Percentiles rank a stretch among this genome's conserved stretches.
Conservation (phyloP, 176 grass and related monocot species). For the Sorghum bicolor region DNA sequence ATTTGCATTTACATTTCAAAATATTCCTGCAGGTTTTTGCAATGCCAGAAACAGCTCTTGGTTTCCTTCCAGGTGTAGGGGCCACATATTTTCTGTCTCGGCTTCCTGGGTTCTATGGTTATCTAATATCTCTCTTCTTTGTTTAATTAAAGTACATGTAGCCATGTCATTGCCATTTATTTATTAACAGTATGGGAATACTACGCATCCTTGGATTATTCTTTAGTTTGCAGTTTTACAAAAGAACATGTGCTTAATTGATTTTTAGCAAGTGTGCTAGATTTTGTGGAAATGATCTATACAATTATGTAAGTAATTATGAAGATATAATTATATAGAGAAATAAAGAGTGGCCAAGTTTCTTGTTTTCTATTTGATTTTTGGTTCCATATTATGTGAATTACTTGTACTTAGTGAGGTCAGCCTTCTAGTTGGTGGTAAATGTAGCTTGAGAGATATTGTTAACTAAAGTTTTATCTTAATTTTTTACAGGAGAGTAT, state of each 20-base stretch:
- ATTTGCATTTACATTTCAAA: conserved; percentile 25
- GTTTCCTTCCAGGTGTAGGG: conserved; percentile 81
- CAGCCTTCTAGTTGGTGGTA: background rate
- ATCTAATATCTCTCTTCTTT: background rate
- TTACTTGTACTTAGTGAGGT: background rate
- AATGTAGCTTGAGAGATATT: background rate
- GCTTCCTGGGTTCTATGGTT: conserved; percentile 82
- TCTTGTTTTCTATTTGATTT: background rate
- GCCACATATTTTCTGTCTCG: conserved; percentile 89
- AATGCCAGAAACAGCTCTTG: conserved; percentile 91
- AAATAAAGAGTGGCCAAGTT: background rate
- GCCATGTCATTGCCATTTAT: background rate
- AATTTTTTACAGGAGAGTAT: conserved; percentile 75
- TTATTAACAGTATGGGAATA: background rate
- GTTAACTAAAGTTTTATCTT: conserved; percentile 17
- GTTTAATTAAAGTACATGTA: background rate
- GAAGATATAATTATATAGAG: background rate
- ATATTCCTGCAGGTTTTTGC: conserved; percentile 75
- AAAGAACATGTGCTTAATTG: background rate
- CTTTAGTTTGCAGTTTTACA: background rate
- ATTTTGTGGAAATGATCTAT: background rate
- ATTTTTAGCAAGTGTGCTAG: background rate
- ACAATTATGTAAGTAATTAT: background rate
- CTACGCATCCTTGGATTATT: background rate
- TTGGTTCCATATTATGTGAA: background rate